Evolutionary conservation across 129 eudicot species (phyloP), one percentile per base, ranked within the genome.

Genomic region (Calendula officinalis): DNA sequence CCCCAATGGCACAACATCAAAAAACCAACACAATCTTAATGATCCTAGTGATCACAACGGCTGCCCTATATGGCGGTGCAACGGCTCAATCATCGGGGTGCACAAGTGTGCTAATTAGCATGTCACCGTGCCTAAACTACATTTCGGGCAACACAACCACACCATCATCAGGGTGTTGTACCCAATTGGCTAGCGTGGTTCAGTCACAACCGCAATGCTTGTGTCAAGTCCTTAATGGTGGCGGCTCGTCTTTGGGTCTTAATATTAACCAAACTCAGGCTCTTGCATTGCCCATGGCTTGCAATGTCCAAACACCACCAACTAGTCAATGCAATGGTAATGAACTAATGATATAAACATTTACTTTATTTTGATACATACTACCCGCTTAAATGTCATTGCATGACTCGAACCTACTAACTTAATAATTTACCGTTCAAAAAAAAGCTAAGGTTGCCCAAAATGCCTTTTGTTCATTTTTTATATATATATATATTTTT

Each of bases 241-340:
- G 78, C 57, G 80, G 63, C 36, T 42, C 87, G 8, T 54, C 74
- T 12, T 67, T 75, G 7, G 90, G 90, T 3, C 44, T 81, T 40
- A 70, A 44, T 54, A 70, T 83, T 0, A 87, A 87, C 66, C 83
- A 78, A 59, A 83, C 95, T 36, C 76, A 56, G 27, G 90, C 95
- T 35, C 53, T 87, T 33, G 66, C 71, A 8, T 73, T 87, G 41
- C 95, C 95, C 34, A 38, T 45, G 44, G 83, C 77, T 22, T 87
- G 95, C 69, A 81, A 83, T 8, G 81, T 87, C n/a, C 77, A 83
- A 46, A 87, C 90, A 38, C 90, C 95, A 5, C 79, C 83, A 27
- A 64, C 70, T 34, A 80, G 90, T 61, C 81, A 14, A 54, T 87
- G 95, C 64, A 78, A 81, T 41, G 73, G 90, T 87, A 83, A 62